Evolutionary conservation across 2,329 filamentous ascomycete genomes (phyloP), one percentile per base, ranked within the genome.

Genomic region (Xylariaceae sp.): DNA sequence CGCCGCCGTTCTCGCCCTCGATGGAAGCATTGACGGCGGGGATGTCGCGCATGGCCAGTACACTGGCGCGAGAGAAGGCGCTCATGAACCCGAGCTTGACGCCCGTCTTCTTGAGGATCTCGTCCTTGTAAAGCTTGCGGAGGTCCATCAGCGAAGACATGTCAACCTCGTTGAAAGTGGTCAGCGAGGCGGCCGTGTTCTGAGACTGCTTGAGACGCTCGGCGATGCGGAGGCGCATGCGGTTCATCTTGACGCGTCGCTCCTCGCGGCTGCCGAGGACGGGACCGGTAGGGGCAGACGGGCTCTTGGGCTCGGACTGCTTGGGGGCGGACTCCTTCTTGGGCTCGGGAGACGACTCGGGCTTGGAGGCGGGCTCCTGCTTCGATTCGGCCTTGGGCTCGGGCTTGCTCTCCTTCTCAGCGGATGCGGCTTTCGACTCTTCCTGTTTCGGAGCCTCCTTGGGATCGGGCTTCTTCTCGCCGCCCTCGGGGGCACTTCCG

Each of bases 21-120:
- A 99, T 99, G 35, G 91, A 96, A 18, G 92, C 94, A 65, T 99
- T 99, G 63, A 97, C 89, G 1, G 86, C 86, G 11, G 91, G 94
- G n/a, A 97, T 77, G 57, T 97, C 91, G 64, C 87, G 88, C 89
- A 96, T 95, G 51, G 94, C 94, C 52, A 97, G 77, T 40, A 95
- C 84, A 62, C 83, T 89, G 42, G 94, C 94, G 57, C 87, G 88
- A 4, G 92, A 89, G 73, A 99, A 99, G 48, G 92, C 92, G 69
- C 90, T 94, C 92, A 99, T 97, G 77, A 97, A 99, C n/a, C 94
- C 94, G 47, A 99, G 86, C 78, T 97, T 99, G 51, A 97, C 87
- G 40, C 91, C 92, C 10, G 89, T 94, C 78, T 92, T 95, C 81
- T 97, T 96, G 50, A 97, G 77, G 18, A 96, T 77, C 52, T 96